These are phyloP conservation scores for Lipomyces mesembrius DNA, from an alignment of 805 yeast genomes.

Conservation along the genomic window DNA sequence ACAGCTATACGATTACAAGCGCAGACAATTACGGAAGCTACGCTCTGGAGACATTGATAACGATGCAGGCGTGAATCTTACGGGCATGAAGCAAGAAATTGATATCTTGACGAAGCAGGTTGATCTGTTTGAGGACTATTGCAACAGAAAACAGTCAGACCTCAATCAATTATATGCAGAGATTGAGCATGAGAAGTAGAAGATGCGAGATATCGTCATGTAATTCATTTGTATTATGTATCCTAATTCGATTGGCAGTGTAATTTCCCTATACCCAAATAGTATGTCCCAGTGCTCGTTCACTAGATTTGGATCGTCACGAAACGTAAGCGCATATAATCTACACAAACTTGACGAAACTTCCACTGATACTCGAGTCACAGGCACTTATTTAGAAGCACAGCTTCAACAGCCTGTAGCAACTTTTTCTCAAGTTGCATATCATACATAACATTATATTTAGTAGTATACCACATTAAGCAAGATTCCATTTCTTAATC, in stretches of 20 bases:
- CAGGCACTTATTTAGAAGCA: background rate
- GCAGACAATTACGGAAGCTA: slow-evolving; percentile 56
- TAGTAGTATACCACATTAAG: background rate
- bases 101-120: slow-evolving; percentile 81
- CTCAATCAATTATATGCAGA: slow-evolving; percentile 52
- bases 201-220: background rate
- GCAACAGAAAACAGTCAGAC: slow-evolving; percentile 64
- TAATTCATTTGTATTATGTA: background rate
- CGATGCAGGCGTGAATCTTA: slow-evolving; percentile 28
- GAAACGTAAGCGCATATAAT: background rate
- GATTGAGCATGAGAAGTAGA: slow-evolving; percentile 36
- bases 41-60: slow-evolving; percentile 43
- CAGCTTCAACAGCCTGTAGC: background rate
- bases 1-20: slow-evolving; percentile 79
- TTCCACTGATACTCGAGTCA: background rate
- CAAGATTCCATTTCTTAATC: background rate
- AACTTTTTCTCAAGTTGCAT: background rate
- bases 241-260: background rate
- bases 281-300: background rate
- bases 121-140: slow-evolving; percentile 68
- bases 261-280: background rate
- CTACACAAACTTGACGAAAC: background rate
- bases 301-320: background rate
- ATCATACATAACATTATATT: background rate
- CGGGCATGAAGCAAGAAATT: slow-evolving; percentile 56